Evolutionary conservation across 345 rosid species (phyloP), one percentile per base, ranked within the genome.

Genomic region (Eucalyptus tenuipes): DNA sequence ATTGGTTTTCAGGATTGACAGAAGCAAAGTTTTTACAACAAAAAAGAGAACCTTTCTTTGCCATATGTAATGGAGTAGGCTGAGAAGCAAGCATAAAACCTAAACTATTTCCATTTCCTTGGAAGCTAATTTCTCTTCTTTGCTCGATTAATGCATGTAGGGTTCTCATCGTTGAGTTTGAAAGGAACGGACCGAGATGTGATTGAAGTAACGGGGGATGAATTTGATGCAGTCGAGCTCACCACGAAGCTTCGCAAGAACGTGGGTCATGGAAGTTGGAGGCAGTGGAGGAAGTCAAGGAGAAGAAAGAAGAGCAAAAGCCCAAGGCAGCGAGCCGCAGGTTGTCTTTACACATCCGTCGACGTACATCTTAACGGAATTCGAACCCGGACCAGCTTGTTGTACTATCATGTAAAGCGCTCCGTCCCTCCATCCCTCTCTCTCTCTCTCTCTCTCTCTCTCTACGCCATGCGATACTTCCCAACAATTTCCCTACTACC

Each of bases 201-300:
- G 89, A 53, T 92, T 22, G 89, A 87, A 82, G 87, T 88, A 49
- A 52, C 40, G 10, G 91, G 93, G 18, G 92, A 86, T 0, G 87
- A 52, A 13, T 9, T 88, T 7, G 91, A 92, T 61, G 44, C 89
- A 5, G 88, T 80, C 25, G 20, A 44, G 8, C 86, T 92, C 10
- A 10, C 85, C 20, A 31, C 0, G 31, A 20, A n/a, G 31, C 49
- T 92, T 18, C 68, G 90, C 45, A 88, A 81, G 90, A 87, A 66
- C 14, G 17, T 82, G 3, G 89, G 86, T 45, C 48, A 5, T 31
- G 91, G 13, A 86, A 45, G 29, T 11, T 92, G 44, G 50, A 80
- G 27, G 42, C 88, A 25, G 90, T 92, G 59, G 68, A 7, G 12
- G 87, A 85, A 11, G 86, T 81, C 4, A 15, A 64, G 15, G 85